Percentiles rank a stretch among this genome's conserved stretches.
Evolutionary conservation across 495 filamentous ascomycete genomes (phyloP).

Genomic region (Aspergillus diversus): DNA sequence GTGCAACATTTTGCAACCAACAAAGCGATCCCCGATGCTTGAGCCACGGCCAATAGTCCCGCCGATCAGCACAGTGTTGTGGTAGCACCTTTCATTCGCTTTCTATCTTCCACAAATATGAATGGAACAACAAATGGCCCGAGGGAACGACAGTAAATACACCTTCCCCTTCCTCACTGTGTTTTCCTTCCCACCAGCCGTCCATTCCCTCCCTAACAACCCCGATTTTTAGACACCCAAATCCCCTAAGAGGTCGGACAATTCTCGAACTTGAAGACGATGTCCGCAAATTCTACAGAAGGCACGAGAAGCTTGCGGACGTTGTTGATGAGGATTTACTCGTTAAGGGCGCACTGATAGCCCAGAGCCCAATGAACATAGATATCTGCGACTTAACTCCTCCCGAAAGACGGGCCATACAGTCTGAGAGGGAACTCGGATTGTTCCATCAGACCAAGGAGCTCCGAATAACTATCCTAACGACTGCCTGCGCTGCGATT

Average conservation of each 20-base stretch:
- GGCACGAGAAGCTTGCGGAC: conserved; percentile 1
- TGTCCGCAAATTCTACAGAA: conserved; percentile 15
- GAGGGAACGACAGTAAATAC: too few relatives aligned
- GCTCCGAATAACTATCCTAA: conserved; percentile 30
- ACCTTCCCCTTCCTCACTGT: too few relatives aligned
- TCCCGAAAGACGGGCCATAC: conserved; percentile 7
- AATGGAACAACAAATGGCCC: too few relatives aligned
- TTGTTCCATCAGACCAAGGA: conserved; percentile 27
- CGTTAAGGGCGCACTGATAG: conserved; percentile 24
- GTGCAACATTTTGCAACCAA: too few relatives aligned
- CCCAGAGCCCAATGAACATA: background rate
- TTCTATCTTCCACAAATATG: too few relatives aligned
- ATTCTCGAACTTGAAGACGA: conserved; percentile 21
- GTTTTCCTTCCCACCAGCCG: background rate
- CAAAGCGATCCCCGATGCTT: too few relatives aligned
- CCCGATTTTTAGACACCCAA: background rate
- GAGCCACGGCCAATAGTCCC: too few relatives aligned
- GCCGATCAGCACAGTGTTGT: too few relatives aligned
- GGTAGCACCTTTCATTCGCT: too few relatives aligned
- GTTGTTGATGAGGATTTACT: conserved; percentile 20
- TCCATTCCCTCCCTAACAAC: background rate
- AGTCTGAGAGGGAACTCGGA: conserved; percentile 6
- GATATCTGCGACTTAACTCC: background rate
- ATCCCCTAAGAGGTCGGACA: conserved; percentile 15
- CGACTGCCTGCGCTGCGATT: conserved; percentile 34